Evolutionary conservation across 106 monocot species (phyloP).

Genomic region (Dendrobium chrysotoxum): DNA sequence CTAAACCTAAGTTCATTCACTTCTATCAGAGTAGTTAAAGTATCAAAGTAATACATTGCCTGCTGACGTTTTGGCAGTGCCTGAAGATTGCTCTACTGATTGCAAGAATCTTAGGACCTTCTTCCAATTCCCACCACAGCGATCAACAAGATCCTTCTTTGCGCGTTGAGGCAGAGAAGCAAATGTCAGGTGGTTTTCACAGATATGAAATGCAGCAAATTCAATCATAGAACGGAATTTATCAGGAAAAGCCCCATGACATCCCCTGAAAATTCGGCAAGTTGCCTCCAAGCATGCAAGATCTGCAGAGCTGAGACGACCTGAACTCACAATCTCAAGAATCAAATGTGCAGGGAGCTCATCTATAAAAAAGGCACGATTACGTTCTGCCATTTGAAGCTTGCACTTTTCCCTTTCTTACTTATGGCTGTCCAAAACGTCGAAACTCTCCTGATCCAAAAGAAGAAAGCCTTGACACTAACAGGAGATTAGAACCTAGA

Average conservation of each 20-base stretch:
- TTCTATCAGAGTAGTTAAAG: not conserved
- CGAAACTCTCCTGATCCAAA: not conserved
- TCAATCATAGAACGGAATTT: constrained; percentile 66
- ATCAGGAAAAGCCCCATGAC: constrained; percentile 27
- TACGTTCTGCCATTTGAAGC: constrained; percentile 32
- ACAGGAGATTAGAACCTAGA: not conserved
- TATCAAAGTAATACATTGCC: constrained; percentile 70
- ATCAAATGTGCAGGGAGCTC: constrained; percentile 79
- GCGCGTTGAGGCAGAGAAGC: constrained; percentile 21
- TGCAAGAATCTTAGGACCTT: constrained; percentile 89
- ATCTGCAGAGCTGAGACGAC: constrained; percentile 58
- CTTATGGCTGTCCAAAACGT: not conserved
- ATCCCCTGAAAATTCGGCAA: constrained; percentile 54
- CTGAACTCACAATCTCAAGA: constrained; percentile 72
- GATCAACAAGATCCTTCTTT: constrained; percentile 50
- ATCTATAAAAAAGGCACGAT: constrained; percentile 44
- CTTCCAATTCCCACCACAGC: constrained; percentile 86
- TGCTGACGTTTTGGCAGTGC: constrained; percentile 66
- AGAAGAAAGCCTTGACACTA: not conserved
- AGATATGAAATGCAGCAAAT: constrained; percentile 58
- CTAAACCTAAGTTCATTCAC: not conserved
- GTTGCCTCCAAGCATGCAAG: constrained; percentile 73
- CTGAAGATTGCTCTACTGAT: constrained; percentile 73
- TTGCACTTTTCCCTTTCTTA: not conserved
- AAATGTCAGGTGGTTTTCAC: constrained; percentile 38